Base-by-base conservation (phyloP, 176 grass and related monocot species). In the Musa itinerans region DNA sequence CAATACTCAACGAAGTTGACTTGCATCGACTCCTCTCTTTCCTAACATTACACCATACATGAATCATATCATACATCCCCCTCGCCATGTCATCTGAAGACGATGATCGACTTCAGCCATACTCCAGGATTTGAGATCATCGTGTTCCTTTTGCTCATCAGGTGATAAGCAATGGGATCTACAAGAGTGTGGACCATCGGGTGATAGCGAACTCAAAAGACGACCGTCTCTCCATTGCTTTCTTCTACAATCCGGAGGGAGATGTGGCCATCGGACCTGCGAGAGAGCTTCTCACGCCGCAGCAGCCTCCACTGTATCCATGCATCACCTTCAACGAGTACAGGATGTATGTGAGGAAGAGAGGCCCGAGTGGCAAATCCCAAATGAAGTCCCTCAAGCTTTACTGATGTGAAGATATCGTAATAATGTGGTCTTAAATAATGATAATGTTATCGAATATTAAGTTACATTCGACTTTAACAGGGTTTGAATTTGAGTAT, bases 131-230 rank as follows among this genome's bases (percentile, higher is more conserved):
- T 17, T 26, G 10, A 49, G 12, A 43, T 15, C 8, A 48, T 54
- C 10, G 70, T 74, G 52, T 27, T 16, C 3, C 10, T 34, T 22
- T 1, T 22, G 14, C 13, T 1, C 27, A 5, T 49, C 54, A 94
- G 88, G 84, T 91, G 52, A 64, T 91, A 69, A 96, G 85, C 68
- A 91, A 96, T 57, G 83, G 78, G 1, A 26, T 17, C 1, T 96
- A 96, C 83, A 85, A 73, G 78, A 91, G 88, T 19, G 88, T 74
- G 73, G 92, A 95, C 61, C 92, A 95, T 56, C 81, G 88, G 1
- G 92, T 84, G 49, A 24, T 86, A 50, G 83, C 48, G 6, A 95
- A 70, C 62, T 53, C 83, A 0, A 53, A 54, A 8, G 52, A 50
- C 22, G 92, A 88, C 8, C 83, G 88, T 14, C 53, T 89, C 25